These are phyloP conservation scores for Aspergillus uvarum DNA, from an alignment of 2,329 filamentous ascomycete genomes.

Conservation along the genomic window DNA sequence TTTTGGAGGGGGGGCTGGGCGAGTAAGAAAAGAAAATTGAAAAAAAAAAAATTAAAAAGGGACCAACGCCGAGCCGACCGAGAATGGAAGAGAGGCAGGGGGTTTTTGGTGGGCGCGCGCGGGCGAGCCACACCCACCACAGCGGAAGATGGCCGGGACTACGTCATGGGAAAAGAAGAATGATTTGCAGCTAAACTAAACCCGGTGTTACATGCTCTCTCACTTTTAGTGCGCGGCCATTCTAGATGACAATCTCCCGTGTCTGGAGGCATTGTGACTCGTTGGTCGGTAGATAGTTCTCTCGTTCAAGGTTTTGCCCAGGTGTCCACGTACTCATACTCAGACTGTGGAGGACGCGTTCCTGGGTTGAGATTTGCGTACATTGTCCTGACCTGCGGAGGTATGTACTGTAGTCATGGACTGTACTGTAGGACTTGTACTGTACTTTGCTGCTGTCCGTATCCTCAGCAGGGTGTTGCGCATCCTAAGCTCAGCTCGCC, in stretches of 20 bases:
- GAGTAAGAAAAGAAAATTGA: not conserved
- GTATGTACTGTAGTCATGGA: too few species aligned
- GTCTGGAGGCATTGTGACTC: constrained; percentile 4
- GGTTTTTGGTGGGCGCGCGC: not conserved
- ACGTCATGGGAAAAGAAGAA: constrained; percentile 23
- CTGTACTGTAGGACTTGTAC: too few species aligned
- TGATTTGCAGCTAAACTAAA: constrained; percentile 24
- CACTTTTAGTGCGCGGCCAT: constrained; percentile 14
- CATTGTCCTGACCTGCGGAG: too few species aligned
- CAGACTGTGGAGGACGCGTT: too few species aligned
- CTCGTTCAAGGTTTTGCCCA: too few species aligned
- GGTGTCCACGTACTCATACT: too few species aligned
- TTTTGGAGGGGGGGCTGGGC: not conserved
- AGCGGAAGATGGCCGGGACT: constrained; percentile 19
- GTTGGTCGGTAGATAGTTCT: not conserved
- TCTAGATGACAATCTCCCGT: constrained; percentile 28
- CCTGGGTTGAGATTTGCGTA: too few species aligned
- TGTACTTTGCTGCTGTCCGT: too few species aligned
- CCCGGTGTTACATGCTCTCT: too few species aligned
- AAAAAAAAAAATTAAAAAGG: constrained; percentile 2
- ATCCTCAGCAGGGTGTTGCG: too few species aligned
- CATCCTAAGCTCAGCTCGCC: not conserved
- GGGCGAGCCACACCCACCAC: not conserved
- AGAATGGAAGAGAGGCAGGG: constrained; percentile 4
- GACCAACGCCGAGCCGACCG: constrained; percentile 1